Percentiles rank a stretch among this genome's conserved stretches.
These are phyloP conservation scores for Trichoderma arundinaceum DNA, from an alignment of 2,329 filamentous ascomycete genomes.

Conservation along the genomic window DNA sequence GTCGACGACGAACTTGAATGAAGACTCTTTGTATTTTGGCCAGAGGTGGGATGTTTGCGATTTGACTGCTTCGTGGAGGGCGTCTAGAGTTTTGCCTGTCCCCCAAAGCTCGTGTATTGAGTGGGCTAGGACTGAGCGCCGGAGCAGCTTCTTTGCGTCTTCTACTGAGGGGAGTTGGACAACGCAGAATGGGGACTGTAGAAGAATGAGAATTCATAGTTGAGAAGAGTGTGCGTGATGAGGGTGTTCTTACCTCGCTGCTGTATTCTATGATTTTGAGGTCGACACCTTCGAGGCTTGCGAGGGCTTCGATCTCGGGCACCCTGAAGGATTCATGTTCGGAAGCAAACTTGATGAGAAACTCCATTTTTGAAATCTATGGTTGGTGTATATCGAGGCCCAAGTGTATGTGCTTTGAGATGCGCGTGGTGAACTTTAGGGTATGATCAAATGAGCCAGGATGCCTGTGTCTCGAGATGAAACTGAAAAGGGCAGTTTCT, in stretches of 20 bases:
- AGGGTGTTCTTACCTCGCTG: constrained; percentile 64
- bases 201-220: not conserved
- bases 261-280: constrained; percentile 78
- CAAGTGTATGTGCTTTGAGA: no score
- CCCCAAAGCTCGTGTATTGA: constrained; percentile 92
- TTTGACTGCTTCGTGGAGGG: constrained; percentile 70
- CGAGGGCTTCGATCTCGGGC: constrained; percentile 82
- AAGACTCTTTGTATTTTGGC: constrained; percentile 64
- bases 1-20: constrained; percentile 87
- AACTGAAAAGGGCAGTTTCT: not conserved
- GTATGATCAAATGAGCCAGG: constrained; percentile 5
- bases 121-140: constrained; percentile 80
- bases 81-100: constrained; percentile 66
- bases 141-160: constrained; percentile 69
- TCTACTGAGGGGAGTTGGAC: constrained; percentile 69
- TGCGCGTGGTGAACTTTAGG: not conserved
- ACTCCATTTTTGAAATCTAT: constrained; percentile 62
- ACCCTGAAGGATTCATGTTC: constrained; percentile 88
- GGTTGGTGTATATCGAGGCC: no score
- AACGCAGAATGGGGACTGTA: constrained; percentile 84
- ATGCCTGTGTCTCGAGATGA: not conserved
- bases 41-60: constrained; percentile 66
- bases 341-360: constrained; percentile 88
- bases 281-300: constrained; percentile 68
- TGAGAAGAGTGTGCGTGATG: not conserved